A percentile compares a stretch with the other conserved stretches of the same genome.
Conservation (phyloP, 2,329 filamentous ascomycete species). For the Penicillium decumbens region DNA sequence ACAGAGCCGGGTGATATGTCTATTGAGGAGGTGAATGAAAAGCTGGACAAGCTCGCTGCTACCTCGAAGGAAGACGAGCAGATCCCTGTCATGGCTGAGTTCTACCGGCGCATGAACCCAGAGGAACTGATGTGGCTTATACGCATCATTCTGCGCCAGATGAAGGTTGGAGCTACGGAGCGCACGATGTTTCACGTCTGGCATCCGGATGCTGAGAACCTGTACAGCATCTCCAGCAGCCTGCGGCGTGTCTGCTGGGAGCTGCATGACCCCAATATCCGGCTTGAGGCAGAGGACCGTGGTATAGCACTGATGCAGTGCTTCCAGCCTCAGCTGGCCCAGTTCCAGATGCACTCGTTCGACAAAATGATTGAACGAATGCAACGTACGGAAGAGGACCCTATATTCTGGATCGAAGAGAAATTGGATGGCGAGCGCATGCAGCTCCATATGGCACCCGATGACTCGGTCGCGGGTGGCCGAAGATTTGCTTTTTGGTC, state of each 20-base stretch:
- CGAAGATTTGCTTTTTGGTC: conserved; percentile 85
- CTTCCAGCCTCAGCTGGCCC: conserved; percentile 91
- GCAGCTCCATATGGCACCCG: conserved; percentile 85
- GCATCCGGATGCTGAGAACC: conserved; percentile 70
- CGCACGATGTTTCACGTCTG: conserved; percentile 80
- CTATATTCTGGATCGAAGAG: conserved; percentile 93
- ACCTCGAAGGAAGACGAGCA: conserved; percentile 80
- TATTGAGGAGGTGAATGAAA: conserved; percentile 82
- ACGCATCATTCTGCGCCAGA: conserved; percentile 80
- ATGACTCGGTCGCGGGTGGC: conserved; percentile 63
- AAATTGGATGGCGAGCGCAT: conserved; percentile 96
- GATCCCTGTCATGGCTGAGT: conserved; percentile 70
- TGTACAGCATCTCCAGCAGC: conserved; percentile 89
- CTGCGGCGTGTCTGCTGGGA: conserved; percentile 93
- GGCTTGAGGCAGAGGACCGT: conserved; percentile 69
- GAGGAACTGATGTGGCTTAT: conserved; percentile 94
- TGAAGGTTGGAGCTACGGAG: conserved; percentile 74
- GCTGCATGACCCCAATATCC: conserved; percentile 65
- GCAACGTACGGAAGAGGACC: conserved; percentile 63
- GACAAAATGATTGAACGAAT: conserved; percentile 70
- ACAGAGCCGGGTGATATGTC: conserved; percentile 71
- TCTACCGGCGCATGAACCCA: conserved; percentile 87
- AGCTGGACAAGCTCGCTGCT: conserved; percentile 71
- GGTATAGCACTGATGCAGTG: conserved; percentile 84
- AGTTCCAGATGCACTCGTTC: conserved; percentile 81